A percentile compares a stretch with the other conserved stretches of the same genome.
phyloP scores from a whole-genome alignment of 306 rosid species.

The Quercus rubra region DNA sequence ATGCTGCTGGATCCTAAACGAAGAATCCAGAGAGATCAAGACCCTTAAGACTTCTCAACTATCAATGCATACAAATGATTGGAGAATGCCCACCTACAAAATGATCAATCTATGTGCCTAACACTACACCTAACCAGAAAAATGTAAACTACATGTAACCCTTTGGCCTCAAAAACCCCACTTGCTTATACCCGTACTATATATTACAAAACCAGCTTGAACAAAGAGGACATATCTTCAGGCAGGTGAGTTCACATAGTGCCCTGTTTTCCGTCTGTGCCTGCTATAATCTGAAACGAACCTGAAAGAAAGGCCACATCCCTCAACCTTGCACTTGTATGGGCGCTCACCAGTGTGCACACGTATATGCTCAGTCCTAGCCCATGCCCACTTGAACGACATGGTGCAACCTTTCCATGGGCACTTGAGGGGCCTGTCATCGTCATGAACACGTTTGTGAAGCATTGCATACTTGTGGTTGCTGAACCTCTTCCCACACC shows the following conservation, averaged over 20 bases:
- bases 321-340: conserved; percentile 76
- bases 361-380: conserved; percentile 91
- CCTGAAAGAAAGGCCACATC: conserved; percentile 91
- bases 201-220: conserved; percentile 23
- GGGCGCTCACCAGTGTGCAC: conserved; percentile 98
- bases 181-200: conserved; percentile 32
- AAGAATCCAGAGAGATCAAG: conserved; percentile 28
- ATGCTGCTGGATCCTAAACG: conserved; percentile 19
- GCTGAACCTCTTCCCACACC: conserved; percentile 93
- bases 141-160: conserved; percentile 25
- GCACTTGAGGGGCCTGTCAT: conserved; percentile 90
- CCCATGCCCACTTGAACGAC: conserved; percentile 99
- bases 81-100: conserved; percentile 37
- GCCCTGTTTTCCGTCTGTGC: conserved; percentile 93
- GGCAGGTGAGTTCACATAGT: conserved; percentile 49
- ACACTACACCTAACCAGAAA: conserved; percentile 45
- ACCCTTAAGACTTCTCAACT: conserved; percentile 22
- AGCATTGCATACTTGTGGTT: conserved; percentile 80
- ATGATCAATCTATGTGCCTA: conserved; percentile 41
- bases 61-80: conserved; percentile 28
- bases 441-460: conserved; percentile 90
- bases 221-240: conserved; percentile 26
- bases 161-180: conserved; percentile 28
- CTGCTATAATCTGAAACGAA: conserved; percentile 92
- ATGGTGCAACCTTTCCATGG: conserved; percentile 97